Conservation (phyloP, 371 early-diverging fungal species). For the Umbelopsis sp. region DNA sequence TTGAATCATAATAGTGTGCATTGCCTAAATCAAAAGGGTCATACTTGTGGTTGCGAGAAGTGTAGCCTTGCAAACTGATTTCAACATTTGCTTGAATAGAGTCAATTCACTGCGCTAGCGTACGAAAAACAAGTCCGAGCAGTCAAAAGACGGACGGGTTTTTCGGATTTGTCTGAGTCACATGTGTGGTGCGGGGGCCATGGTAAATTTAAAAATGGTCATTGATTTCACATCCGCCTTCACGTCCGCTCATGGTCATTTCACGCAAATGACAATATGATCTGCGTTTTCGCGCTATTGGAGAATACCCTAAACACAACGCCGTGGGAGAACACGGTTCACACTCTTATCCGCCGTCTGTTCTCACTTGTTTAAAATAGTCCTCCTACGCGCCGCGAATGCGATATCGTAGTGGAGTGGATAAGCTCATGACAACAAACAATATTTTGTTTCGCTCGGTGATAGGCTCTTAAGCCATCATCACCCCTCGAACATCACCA, state of each 20-base stretch:
- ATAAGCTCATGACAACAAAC: background rate
- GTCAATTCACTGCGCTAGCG: too few species aligned
- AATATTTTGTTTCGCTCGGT: background rate
- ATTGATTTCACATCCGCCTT: too few species aligned
- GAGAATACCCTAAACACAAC: background rate
- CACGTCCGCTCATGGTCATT: too few species aligned
- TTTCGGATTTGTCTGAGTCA: background rate
- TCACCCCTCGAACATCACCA: background rate
- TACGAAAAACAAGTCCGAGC: too few species aligned
- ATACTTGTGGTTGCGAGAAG: background rate
- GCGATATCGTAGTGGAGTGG: background rate
- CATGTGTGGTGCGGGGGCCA: background rate
- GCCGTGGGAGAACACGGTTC: constrained; percentile 1
- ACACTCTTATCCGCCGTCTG: background rate
- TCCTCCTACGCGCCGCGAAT: background rate
- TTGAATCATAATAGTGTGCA: background rate
- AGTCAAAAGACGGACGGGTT: background rate
- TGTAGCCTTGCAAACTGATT: constrained; percentile 8
- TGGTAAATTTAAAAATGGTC: too few species aligned
- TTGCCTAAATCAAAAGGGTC: background rate
- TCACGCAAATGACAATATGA: too few species aligned
- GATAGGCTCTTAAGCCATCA: background rate
- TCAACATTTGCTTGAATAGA: background rate
- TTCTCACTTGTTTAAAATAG: background rate
- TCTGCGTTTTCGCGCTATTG: too few species aligned